Percentiles rank a stretch among this genome's conserved stretches.
These are phyloP conservation scores for Anthoceros angustus DNA, from an alignment of 225 moss, liverwort and hornwort genomes.

Conservation along the genomic window DNA sequence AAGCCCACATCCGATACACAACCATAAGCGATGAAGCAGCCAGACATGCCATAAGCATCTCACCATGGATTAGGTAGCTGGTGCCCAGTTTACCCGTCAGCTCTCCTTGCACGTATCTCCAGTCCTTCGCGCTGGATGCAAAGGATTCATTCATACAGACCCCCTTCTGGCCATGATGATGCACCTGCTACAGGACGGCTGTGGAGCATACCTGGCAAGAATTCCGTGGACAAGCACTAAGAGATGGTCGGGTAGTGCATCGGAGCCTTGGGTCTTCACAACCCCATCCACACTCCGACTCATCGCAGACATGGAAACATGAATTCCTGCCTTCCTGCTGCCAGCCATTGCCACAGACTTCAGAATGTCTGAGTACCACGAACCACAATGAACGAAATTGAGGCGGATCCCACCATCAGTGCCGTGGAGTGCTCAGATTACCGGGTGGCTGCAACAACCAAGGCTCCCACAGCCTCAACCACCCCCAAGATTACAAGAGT, in stretches of 20 bases:
- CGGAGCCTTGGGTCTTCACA: not conserved
- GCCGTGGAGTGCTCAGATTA: too few relatives aligned
- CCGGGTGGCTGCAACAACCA: too few relatives aligned
- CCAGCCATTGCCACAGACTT: not conserved
- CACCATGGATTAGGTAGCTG: constrained; percentile 73
- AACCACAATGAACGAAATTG: not conserved
- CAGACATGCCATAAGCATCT: not conserved
- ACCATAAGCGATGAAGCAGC: not conserved
- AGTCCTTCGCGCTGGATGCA: constrained; percentile 45
- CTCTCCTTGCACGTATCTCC: constrained; percentile 55
- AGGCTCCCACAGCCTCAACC: too few relatives aligned
- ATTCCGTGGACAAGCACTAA: constrained; percentile 92
- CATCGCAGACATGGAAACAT: not conserved
- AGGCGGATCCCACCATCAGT: too few relatives aligned
- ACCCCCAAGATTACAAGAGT: too few relatives aligned
- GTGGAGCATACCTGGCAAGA: constrained; percentile 40
- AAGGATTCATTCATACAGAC: not conserved
- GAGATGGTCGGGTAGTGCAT: constrained; percentile 64
- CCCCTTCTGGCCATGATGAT: not conserved
- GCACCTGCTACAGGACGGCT: not conserved
- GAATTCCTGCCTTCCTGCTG: not conserved
- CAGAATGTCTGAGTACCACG: not conserved
- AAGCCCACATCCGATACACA: not conserved
- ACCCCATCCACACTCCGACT: not conserved
- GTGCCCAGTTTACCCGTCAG: constrained; percentile 49